phyloP scores from a whole-genome alignment of 352 stramenopile genomes.

The Phytophthora ohioensis region DNA sequence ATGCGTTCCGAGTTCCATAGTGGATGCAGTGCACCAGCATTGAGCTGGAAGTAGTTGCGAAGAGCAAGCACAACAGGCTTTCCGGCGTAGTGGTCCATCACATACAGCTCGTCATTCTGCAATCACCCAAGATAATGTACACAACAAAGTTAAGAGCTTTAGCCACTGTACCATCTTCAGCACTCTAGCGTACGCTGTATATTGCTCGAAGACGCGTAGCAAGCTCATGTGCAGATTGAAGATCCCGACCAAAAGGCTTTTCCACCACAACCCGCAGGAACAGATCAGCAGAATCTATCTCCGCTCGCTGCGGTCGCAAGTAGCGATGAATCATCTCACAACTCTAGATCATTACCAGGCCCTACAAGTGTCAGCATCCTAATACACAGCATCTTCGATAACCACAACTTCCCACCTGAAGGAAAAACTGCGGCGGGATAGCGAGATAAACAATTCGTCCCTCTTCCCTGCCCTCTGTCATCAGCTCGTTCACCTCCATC shows the following conservation, averaged over 20 bases:
- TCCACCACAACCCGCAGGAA: constrained; percentile 84
- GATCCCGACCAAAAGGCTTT: constrained; percentile 81
- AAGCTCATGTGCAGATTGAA: constrained; percentile 55
- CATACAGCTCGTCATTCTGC: constrained; percentile 76
- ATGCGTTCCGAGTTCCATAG: constrained; percentile 46
- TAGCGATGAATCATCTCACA: constrained; percentile 45
- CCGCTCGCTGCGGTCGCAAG: constrained; percentile 25
- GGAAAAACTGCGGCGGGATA: constrained; percentile 77
- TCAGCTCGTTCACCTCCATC: constrained; percentile 5
- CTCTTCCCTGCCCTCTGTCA: constrained; percentile 22
- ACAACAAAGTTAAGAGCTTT: neutral
- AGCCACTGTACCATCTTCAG: neutral
- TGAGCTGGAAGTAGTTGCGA: constrained; percentile 57
- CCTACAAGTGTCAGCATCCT: constrained; percentile 1
- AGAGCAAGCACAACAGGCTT: constrained; percentile 75
- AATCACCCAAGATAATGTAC: neutral
- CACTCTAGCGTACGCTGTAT: constrained; percentile 39
- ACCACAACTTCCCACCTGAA: constrained; percentile 37
- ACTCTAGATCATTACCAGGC: constrained; percentile 23
- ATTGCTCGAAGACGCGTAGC: constrained; percentile 46
- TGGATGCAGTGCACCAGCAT: constrained; percentile 41
- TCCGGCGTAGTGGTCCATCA: constrained; percentile 91
- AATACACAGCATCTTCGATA: constrained; percentile 3
- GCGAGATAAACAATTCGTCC: constrained; percentile 81
- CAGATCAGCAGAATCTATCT: neutral